Base-by-base conservation (phyloP, 768 basidiomycete species). In the Mycena kentingensis region DNA sequence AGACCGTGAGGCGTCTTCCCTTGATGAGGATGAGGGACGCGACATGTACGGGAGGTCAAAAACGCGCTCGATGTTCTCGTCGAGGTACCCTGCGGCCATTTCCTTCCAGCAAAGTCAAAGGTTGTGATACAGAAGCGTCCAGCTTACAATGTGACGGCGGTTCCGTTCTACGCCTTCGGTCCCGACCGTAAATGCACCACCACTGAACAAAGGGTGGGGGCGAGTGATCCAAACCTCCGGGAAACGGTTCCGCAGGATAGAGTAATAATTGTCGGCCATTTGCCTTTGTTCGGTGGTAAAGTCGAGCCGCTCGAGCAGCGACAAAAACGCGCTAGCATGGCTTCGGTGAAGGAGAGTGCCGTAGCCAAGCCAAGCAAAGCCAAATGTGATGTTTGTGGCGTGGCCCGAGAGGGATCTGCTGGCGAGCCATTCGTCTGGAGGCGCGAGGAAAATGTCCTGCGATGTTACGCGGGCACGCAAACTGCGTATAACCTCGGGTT, bases 191-290 rank as follows among this genome's bases (percentile, higher is more conserved):
- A 88, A 88, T 6, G 83, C 75, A 46, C 81, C 68, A 0, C 82
- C 83, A 3, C 82, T 83, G 29, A 74, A 80, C 3, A 88, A 73
- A 51, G 78, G 76, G 38, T 83, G 76, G n/a, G 80, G 80, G 54
- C 81, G 77, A 56, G 84, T 82, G 49, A 85, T 79, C 84, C 85
- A 87, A 10, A 77, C 67, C 63, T 85, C 83, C 2, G 84, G 78
- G 34, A 79, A 61, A 18, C 64, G 66, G 62, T 86, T 87, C 49
- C 69, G 71, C 41, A 87, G 65, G 44, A 88, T 69, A 1, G 83
- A 73, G 61, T 79, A 88, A 58, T 85, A 86, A 54, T 88, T 88
- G 62, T 88, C 87, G 3, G 85, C 82, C 84, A 85, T 87, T 57
- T 77, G 74, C 60, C 74, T 67, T 56, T 84, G 77, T 31, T 81